Conservation (phyloP, 176 grass and related monocot species). For the Ampelocalamus luodianensis region DNA sequence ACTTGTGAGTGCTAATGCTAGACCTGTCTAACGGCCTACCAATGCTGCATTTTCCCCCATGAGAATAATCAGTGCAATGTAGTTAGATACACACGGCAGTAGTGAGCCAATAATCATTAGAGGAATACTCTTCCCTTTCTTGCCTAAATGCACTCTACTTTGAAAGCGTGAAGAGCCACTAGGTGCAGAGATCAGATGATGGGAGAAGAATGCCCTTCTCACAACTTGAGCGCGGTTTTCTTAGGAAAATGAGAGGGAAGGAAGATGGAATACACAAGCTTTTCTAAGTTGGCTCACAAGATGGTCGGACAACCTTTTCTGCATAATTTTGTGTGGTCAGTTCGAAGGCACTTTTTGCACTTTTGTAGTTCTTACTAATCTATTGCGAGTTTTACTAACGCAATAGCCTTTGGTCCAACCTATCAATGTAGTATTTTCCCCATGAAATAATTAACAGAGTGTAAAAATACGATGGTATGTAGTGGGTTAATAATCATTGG, state of each 20-base stretch:
- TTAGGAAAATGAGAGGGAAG: background rate
- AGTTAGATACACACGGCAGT: background rate
- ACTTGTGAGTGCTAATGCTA: background rate
- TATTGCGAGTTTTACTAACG: background rate
- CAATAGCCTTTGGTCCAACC: background rate
- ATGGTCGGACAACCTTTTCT: background rate
- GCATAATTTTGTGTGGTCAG: background rate
- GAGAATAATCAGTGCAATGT: background rate
- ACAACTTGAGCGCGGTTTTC: background rate
- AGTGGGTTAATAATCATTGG: background rate
- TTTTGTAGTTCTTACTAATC: slow-evolving; percentile 1
- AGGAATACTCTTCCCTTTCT: background rate
- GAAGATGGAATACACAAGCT: background rate
- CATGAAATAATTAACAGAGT: background rate
- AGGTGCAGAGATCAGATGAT: background rate
- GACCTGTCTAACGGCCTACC: background rate
- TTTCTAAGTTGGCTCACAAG: background rate
- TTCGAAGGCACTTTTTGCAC: background rate
- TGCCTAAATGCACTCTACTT: background rate
- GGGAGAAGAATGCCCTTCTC: background rate
- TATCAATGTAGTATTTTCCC: background rate
- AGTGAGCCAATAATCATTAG: background rate
- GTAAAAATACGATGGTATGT: background rate
- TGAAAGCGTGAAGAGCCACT: background rate
- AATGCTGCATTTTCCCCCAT: background rate